These are phyloP conservation scores for Boletales sp. DNA, from an alignment of 768 basidiomycete species.

Conservation along the genomic window DNA sequence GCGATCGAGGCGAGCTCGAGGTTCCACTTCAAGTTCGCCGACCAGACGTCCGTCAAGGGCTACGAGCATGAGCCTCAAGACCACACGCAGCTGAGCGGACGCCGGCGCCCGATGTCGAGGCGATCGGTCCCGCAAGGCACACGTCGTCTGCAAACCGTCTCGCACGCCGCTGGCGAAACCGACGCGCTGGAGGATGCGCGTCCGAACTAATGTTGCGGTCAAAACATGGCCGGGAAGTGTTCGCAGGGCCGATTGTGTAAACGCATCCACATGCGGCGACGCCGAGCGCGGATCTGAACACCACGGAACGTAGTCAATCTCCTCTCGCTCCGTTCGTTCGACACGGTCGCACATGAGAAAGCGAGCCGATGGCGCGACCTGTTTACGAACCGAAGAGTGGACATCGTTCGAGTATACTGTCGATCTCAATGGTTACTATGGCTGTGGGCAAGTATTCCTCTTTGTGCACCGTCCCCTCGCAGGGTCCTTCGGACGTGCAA, in stretches of 20 bases:
- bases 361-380: conserved; percentile 65
- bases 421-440: conserved; percentile 75
- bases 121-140: conserved; percentile 32
- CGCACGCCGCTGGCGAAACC: conserved; percentile 39
- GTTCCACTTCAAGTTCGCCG: conserved; percentile 43
- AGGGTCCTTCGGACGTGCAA: conserved; percentile 52
- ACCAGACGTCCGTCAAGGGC: conserved; percentile 45
- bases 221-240: conserved; percentile 49
- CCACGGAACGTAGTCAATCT: conserved; percentile 52
- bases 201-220: conserved; percentile 43
- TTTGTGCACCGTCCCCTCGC: not conserved
- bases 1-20: conserved; percentile 42
- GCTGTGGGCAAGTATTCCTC: conserved; percentile 49
- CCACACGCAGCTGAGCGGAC: too few species aligned
- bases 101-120: conserved; percentile 50
- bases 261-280: conserved; percentile 55
- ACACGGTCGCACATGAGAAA: conserved; percentile 48
- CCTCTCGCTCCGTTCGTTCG: conserved; percentile 73
- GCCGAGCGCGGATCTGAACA: conserved; percentile 56
- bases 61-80: too few species aligned
- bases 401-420: conserved; percentile 58
- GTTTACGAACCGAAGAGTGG: conserved; percentile 60
- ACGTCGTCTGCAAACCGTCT: not conserved
- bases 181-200: conserved; percentile 71
- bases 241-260: conserved; percentile 49